Conservation (phyloP, 2,329 filamentous ascomycete genomes). For the Fusarium udum region DNA sequence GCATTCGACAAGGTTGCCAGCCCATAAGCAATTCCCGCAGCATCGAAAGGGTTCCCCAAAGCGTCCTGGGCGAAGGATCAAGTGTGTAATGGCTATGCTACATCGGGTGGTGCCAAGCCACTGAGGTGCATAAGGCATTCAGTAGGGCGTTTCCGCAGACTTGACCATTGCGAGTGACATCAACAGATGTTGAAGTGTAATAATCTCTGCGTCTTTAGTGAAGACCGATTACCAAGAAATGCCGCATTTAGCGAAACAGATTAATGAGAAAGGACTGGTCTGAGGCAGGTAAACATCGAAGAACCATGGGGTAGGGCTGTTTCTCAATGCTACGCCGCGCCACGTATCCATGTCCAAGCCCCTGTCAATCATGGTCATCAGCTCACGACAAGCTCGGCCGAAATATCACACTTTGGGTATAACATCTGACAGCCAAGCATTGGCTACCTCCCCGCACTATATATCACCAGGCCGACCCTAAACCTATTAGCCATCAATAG, state of each 20-base stretch:
- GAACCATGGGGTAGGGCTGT: not conserved
- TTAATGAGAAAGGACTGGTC: not conserved
- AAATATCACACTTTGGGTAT: not conserved
- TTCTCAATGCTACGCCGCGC: not conserved
- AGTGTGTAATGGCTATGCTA: not conserved
- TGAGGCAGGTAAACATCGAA: not conserved
- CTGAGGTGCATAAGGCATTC: not conserved
- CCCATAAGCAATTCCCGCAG: not conserved
- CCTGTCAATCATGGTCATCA: not conserved
- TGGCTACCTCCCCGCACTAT: not conserved
- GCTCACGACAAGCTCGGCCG: not conserved
- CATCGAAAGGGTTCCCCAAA: not conserved
- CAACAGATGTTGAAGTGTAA: too few relatives aligned
- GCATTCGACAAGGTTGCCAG: not conserved
- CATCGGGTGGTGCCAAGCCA: not conserved
- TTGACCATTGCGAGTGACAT: not conserved
- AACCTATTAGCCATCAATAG: accelerated
- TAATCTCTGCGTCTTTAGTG: accelerated
- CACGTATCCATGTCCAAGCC: not conserved
- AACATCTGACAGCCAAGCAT: not conserved
- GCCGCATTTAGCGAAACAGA: not conserved
- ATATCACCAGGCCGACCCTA: not conserved
- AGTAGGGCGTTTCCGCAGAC: not conserved
- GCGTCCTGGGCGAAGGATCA: not conserved
- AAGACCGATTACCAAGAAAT: accelerated